A percentile compares a stretch with the other conserved stretches of the same genome.
Conservation (phyloP, 371 early-diverging fungal species). For the Mycotypha africana region DNA sequence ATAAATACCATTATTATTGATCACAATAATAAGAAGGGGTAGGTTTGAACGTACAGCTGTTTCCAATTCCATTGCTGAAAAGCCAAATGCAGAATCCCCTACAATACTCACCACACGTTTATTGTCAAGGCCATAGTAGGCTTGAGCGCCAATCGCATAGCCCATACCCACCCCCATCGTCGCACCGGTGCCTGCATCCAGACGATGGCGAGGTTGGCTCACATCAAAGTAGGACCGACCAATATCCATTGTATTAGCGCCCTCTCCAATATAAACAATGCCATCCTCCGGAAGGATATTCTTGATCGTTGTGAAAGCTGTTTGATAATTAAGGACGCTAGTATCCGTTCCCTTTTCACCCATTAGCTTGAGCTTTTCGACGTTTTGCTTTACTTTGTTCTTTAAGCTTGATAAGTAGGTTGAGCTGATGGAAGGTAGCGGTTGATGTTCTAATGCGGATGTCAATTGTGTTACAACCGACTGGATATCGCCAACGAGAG, state of each 20-base stretch:
- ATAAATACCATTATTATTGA: constrained; percentile 83
- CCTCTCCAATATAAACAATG: constrained; percentile 68
- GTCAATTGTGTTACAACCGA: constrained; percentile 47
- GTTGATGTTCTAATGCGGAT: constrained; percentile 4
- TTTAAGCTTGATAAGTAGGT: constrained; percentile 27
- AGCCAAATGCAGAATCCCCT: constrained; percentile 84
- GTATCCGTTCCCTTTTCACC: constrained; percentile 28
- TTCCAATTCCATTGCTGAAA: constrained; percentile 80
- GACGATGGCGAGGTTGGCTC: constrained; percentile 56
- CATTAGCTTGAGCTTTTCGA: constrained; percentile 22
- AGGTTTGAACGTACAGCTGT: constrained; percentile 66
- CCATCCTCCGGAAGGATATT: constrained; percentile 28
- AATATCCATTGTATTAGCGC: constrained; percentile 87
- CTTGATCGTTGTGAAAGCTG: constrained; percentile 64
- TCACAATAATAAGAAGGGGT: constrained; percentile 65
- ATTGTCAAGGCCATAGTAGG: constrained; percentile 22
- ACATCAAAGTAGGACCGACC: constrained; percentile 69
- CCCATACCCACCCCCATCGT: constrained; percentile 87
- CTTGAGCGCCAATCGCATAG: constrained; percentile 72
- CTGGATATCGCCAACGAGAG: constrained; percentile 62
- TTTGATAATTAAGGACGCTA: constrained; percentile 62
- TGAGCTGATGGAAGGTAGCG: constrained; percentile 3
- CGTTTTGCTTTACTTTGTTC: constrained; percentile 42
- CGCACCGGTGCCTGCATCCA: constrained; percentile 76
- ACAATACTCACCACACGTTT: constrained; percentile 63